Base-by-base conservation (phyloP, 2,329 filamentous ascomycete species). In the Trichoderma arundinaceum region DNA sequence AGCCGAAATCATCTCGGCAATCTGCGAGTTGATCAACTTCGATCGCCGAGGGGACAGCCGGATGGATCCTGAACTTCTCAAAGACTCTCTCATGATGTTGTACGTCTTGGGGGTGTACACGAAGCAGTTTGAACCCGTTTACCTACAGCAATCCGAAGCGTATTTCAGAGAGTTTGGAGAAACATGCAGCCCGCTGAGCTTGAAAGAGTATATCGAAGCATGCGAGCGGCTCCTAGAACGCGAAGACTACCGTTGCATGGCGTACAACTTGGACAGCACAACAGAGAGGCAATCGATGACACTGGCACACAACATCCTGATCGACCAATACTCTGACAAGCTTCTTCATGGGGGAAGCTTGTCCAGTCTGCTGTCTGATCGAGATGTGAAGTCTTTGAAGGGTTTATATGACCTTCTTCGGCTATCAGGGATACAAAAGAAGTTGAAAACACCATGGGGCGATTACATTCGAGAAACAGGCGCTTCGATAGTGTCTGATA, bases 91-190 rank as follows among this genome's bases (percentile, higher is more conserved):
- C 58, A 86, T 88, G 66, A 92, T 97, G 86, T 85, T 98, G 68
- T 89, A 96, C 71, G 86, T 93, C n/a, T 85, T 97, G 52, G 88
- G 89, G 62, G 87, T 94, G 3, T 99, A 98, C 76, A 86, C 84
- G 0, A 89, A 84, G 67, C 82, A 86, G 13, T 97, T 99, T 71
- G 95, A 98, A 77, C 88, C 90, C 4, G 80, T 83, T 4, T 90
- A 97, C 68, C 78, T 97, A 61, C 78, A 82, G 8, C 77, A 84
- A 6, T 95, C 94, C 0, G 83, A 86, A 61, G 74, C 78, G 0
- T 97, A 90, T 72, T 89, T 95, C 69, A 74, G 80, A 28, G 81
- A 85, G 4, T 95, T 93, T 81, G 90, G 90, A 1, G 84, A 89
- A 64, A 82, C 86, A 9, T 86, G 88, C 72, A 89, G 88, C 65